phyloP scores from a whole-genome alignment of 306 rosid species.

The Myrica gale region DNA sequence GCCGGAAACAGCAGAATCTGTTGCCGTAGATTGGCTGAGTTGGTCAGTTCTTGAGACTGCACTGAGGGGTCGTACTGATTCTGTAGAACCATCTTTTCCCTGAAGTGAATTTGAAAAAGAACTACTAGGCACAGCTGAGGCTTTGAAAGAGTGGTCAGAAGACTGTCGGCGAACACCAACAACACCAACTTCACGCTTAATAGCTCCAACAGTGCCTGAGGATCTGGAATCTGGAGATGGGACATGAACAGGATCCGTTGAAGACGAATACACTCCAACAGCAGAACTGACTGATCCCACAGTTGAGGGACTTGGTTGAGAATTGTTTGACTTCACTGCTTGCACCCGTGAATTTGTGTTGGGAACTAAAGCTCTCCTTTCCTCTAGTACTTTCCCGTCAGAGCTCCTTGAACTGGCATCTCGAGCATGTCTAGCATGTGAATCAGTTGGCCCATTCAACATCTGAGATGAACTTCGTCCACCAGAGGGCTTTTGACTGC shows the following conservation, averaged over 20 bases:
- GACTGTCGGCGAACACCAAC: conserved; percentile 80
- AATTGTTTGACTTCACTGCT: conserved; percentile 47
- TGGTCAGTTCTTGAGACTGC: conserved; percentile 60
- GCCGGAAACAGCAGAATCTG: conserved; percentile 55
- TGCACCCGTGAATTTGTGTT: conserved; percentile 45
- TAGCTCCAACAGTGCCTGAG: conserved; percentile 86
- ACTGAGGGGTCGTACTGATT: conserved; percentile 59
- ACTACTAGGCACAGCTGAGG: conserved; percentile 53
- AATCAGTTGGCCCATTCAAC: conserved; percentile 51
- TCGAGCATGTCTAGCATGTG: conserved; percentile 38
- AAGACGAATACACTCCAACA: conserved; percentile 88
- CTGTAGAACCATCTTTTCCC: conserved; percentile 63
- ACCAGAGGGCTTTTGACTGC: conserved; percentile 52
- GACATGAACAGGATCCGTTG: conserved; percentile 97
- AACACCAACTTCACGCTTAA: conserved; percentile 94
- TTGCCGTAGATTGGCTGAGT: conserved; percentile 45
- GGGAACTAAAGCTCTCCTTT: conserved; percentile 41
- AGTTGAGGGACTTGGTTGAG: conserved; percentile 47
- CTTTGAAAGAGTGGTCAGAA: conserved; percentile 52
- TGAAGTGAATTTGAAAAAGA: conserved; percentile 49
- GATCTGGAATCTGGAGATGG: conserved; percentile 97
- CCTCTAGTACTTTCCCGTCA: conserved; percentile 45
- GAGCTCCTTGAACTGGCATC: conserved; percentile 40
- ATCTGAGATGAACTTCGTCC: conserved; percentile 49
- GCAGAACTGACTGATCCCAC: conserved; percentile 60